Evolutionary conservation across 1,284 basidiomycete genomes (phyloP), one percentile per base, ranked within the genome.

Genomic region (Cerrena zonata): DNA sequence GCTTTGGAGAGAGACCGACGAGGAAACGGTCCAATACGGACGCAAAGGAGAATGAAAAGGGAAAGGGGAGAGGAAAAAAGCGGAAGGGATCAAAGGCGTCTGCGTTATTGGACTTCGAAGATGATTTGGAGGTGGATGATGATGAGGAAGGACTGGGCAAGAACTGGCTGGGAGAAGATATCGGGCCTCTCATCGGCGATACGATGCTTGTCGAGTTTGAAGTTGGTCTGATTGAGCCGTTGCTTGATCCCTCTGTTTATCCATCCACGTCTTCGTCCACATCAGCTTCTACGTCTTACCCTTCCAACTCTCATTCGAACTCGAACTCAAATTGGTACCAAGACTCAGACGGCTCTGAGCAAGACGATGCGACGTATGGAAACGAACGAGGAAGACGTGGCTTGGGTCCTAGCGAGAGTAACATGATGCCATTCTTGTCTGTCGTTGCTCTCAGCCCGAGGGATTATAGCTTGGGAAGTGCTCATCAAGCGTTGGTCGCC

Each of bases 161-260:
- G 21, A 59, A 58, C 43, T 53, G 58, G 15, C 53, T 55, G 40
- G 62, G 61, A 18, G 59, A 64, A 49, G 56, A 58, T 48, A 58
- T 65, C 48, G 65, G 65, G 1, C 65, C 65, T 3, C 60, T 65
- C 47, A 52, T 34, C 26, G 54, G 63, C 50, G 37, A 53, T 42
- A 60, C 61, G 27, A 37, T 54, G 48, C 48, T 59, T 46, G 38
- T 64, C 54, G 61, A 65, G 56, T 66, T 59, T 54, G 63, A 66
- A 56, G 56, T 66, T 51, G 52, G 34, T 4, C 43, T 36, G n/a
- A 23, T 15, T 13, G 22, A 19, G 3, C 43, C 48, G 11, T 19
- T 44, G 5, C 12, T 37, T 2, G 25, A 43, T 19, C 41, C 41
- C 15, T 10, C 41, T 5, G 19, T 42, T 22, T 42, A 13, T 15